phyloP scores from a whole-genome alignment of 306 rosid species.

The Medicago lupulina region DNA sequence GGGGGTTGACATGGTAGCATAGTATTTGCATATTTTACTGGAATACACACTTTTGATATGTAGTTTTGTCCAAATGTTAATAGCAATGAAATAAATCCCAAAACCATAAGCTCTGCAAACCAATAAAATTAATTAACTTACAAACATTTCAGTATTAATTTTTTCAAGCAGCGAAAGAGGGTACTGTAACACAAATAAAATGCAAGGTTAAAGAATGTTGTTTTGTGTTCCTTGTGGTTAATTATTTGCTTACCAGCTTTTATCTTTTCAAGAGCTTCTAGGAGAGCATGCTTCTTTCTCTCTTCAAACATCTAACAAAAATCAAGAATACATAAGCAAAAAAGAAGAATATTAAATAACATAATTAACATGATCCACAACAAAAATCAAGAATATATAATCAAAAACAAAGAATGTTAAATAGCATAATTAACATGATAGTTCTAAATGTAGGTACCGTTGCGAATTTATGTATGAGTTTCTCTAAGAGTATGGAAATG shows the following conservation, averaged over 20 bases:
- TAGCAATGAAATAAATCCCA: conserved; percentile 89
- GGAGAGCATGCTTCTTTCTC: conserved; percentile 69
- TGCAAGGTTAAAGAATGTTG: background rate
- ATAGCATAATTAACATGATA: background rate
- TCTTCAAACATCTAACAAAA: conserved; percentile 61
- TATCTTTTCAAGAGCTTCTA: conserved; percentile 91
- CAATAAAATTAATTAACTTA: conserved; percentile 3
- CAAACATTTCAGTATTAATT: background rate
- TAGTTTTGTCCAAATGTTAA: conserved; percentile 85
- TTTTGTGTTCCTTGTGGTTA: background rate
- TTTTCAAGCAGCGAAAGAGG: background rate
- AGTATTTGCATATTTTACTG: conserved; percentile 47
- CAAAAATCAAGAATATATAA: background rate
- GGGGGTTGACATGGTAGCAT: conserved; percentile 75
- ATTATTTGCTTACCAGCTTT: conserved; percentile 66
- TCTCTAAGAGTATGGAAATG: conserved; percentile 74
- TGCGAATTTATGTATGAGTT: conserved; percentile 67
- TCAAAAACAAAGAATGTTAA: background rate
- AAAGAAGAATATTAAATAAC: background rate
- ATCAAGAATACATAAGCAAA: background rate
- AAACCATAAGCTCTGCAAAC: conserved; percentile 91
- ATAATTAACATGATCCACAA: background rate
- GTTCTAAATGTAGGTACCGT: conserved; percentile 44
- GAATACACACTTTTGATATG: conserved; percentile 68
- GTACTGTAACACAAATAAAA: background rate